Base-by-base conservation (phyloP, 2,329 filamentous ascomycete genomes). In the Penicillium crustosum region DNA sequence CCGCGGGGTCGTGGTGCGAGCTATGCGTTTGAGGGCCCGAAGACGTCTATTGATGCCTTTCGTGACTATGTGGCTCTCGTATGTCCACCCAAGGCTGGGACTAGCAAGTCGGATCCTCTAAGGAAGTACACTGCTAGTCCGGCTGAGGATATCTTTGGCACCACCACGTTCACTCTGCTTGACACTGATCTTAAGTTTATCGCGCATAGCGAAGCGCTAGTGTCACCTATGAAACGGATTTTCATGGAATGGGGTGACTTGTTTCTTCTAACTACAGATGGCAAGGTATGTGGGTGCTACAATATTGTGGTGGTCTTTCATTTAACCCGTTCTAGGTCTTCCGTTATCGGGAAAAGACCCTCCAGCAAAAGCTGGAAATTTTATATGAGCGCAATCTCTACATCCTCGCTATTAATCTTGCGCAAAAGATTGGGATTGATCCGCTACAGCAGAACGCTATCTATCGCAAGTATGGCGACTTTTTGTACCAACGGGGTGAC, bases 311-410 rank as follows among this genome's bases (percentile, higher is more conserved):
- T 25, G 15, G 15, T 45, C 57, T 50, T n/a, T 44, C 58, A 49
- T 49, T 59, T 70, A 52, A 70, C 59, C 45, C 69, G 73, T 29
- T 76, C 15, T 62, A 93, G 89, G 84, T 96, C 50, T 89, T 88
- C 67, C 87, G 89, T 41, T 97, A 97, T 67, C 91, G 92, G 66
- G 93, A 99, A 71, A 97, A 95, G 75, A 83, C 88, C 0, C 83
- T 99, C 13, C 89, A 93, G 65, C 93, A 97, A 72, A 91, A 94
- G 69, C 82, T 99, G 0, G 93, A 97, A 62, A 89, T 97, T 70
- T 79, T 99, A 7, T 99, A 96, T 68, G 91, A 96, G 68, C 87
- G 93, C 51, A 96, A 97, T 70, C 86, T 97, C 60, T 99, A 93
- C 68, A 87, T 93, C 0, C 79, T 96, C 49, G 94, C 94, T 1